Evolutionary conservation across 2,329 filamentous ascomycete species (phyloP).

Genomic region (Metarhizium sp.): DNA sequence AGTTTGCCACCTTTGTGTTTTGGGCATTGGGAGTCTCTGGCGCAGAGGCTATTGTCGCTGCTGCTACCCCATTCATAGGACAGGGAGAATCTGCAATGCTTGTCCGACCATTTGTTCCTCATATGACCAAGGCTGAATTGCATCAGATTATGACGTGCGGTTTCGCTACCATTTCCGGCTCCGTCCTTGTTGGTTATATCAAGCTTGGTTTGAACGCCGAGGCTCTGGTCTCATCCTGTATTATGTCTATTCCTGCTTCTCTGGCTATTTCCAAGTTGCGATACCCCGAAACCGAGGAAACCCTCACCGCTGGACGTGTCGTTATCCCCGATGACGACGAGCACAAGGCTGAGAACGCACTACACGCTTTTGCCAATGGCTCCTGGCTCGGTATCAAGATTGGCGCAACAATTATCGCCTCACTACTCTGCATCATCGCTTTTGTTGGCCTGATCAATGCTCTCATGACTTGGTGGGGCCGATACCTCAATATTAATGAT

Average conservation of each 20-base stretch:
- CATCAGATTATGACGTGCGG: constrained; percentile 91
- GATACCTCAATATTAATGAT: constrained; percentile 63
- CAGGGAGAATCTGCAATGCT: constrained; percentile 92
- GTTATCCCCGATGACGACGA: constrained; percentile 74
- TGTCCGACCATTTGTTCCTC: constrained; percentile 75
- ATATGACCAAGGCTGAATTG: constrained; percentile 78
- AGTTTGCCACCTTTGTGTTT: constrained; percentile 87
- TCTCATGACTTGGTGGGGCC: constrained; percentile 75
- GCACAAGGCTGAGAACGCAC: constrained; percentile 64
- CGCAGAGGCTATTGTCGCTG: constrained; percentile 86
- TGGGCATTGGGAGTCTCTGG: constrained; percentile 81
- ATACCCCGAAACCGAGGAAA: constrained; percentile 81
- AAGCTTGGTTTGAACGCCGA: constrained; percentile 73
- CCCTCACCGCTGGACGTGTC: constrained; percentile 71
- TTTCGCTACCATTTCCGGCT: constrained; percentile 86
- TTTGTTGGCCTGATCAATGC: constrained; percentile 66
- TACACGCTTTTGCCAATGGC: constrained; percentile 79
- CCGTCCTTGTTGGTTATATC: constrained; percentile 80
- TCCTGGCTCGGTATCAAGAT: constrained; percentile 83
- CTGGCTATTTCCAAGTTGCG: constrained; percentile 83
- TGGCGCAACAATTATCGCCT: constrained; percentile 70
- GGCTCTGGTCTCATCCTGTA: constrained; percentile 80
- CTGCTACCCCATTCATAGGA: constrained; percentile 87
- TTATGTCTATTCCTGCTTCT: constrained; percentile 92
- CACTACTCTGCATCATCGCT: constrained; percentile 75